phyloP scores from a whole-genome alignment of 2,329 filamentous ascomycete genomes.

The Aspergillaceae sp. region DNA sequence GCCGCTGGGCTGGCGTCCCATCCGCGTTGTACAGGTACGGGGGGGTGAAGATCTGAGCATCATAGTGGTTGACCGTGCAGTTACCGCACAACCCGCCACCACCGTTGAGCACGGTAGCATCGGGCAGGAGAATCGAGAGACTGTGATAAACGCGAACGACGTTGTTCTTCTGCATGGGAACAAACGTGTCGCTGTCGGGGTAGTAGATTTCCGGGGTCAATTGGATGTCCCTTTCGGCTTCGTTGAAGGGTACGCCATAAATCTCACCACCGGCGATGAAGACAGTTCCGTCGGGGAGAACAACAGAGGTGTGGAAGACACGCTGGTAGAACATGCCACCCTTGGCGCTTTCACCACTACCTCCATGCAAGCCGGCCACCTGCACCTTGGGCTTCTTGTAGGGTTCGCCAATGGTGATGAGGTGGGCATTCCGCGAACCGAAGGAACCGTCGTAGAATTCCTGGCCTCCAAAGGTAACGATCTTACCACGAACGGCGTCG shows the following conservation, averaged over 20 bases:
- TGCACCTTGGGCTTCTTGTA: background rate
- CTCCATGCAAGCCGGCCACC: slow-evolving; percentile 24
- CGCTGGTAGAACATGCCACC: slow-evolving; percentile 42
- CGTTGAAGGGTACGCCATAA: slow-evolving; percentile 38
- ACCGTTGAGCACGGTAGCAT: slow-evolving; percentile 44
- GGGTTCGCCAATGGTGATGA: background rate
- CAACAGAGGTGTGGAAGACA: slow-evolving; percentile 40
- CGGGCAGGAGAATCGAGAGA: slow-evolving; percentile 41
- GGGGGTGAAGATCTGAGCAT: slow-evolving; percentile 49
- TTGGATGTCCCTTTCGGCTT: slow-evolving; percentile 27
- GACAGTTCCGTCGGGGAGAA: slow-evolving; percentile 43
- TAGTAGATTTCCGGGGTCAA: slow-evolving; percentile 42
- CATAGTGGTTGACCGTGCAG: slow-evolving; percentile 43
- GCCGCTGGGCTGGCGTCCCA: slow-evolving; percentile 19
- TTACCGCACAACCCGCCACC: slow-evolving; percentile 48
- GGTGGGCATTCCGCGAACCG: background rate
- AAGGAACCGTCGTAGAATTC: slow-evolving; percentile 3
- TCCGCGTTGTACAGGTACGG: slow-evolving; percentile 46
- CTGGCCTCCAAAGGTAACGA: slow-evolving; percentile 7
- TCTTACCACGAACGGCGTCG: slow-evolving; percentile 3
- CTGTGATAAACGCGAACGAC: slow-evolving; percentile 39
- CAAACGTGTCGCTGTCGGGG: slow-evolving; percentile 36
- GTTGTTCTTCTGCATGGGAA: slow-evolving; percentile 10
- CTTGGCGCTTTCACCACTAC: slow-evolving; percentile 32
- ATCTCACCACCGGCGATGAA: slow-evolving; percentile 43